Evolutionary conservation across 331 rosid genomes (phyloP).

Genomic region (Acacia pycnantha): DNA sequence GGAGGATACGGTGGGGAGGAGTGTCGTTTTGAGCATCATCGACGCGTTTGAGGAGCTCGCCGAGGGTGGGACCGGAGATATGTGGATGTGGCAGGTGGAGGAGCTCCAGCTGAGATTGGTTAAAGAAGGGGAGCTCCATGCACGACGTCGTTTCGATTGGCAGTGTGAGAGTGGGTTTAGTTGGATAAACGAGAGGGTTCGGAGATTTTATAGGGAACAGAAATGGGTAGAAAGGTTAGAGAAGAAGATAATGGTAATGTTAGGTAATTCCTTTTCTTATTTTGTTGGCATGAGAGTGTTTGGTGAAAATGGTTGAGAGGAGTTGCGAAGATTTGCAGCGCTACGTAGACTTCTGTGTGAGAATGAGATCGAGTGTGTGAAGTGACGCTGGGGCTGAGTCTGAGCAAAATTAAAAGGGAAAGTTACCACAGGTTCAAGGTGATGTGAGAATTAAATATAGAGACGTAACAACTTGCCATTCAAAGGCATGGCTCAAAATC

Average conservation of each 20-base stretch:
- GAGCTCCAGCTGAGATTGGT: conserved; percentile 34
- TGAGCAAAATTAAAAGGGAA: not conserved
- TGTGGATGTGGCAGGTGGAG: not conserved
- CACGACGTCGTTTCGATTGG: not conserved
- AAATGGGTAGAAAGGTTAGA: conserved; percentile 4
- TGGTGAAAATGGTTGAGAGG: conserved; percentile 33
- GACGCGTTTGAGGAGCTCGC: conserved; percentile 53
- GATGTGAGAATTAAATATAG: too few relatives aligned
- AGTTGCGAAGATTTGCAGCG: conserved; percentile 14
- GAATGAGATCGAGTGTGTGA: not conserved
- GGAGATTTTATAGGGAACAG: not conserved
- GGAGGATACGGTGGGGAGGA: conserved; percentile 33
- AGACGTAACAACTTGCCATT: not conserved
- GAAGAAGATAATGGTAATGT: conserved; percentile 7
- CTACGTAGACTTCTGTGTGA: not conserved
- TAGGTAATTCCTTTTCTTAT: conserved; percentile 9
- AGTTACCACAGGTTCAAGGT: too few relatives aligned
- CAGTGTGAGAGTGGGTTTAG: not conserved
- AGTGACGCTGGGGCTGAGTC: not conserved
- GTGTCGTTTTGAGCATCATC: conserved; percentile 42
- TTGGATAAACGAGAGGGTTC: not conserved
- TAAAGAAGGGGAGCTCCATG: conserved; percentile 14
- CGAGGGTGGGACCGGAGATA: conserved; percentile 39
- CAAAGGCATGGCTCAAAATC: not conserved
- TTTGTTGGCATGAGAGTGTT: not conserved